Conservation (phyloP, 345 rosid genomes). For the sweet orange (Citrus sinensis) region DVS_A1.0 CM039163.1:998501-999000, state of each 20-base stretch:
- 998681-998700: background rate
- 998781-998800: background rate
- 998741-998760: background rate
- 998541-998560: too few relatives aligned
- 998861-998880: constrained; percentile 17
- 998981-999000: background rate
- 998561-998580: background rate
- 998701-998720: background rate
- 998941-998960: background rate
- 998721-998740: background rate
- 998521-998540: too few relatives aligned
- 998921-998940: background rate
- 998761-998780: background rate
- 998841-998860: background rate
- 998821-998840: background rate
- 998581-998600: background rate
- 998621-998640: background rate
- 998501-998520: too few relatives aligned
- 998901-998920: constrained; percentile 44
- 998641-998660: too few relatives aligned
- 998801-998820: background rate
- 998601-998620: background rate
- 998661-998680: background rate
- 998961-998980: background rate
- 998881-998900: constrained; percentile 46